Evolutionary conservation across 2,329 filamentous ascomycete species (phyloP).

Genomic region (Zymoseptoria tritici): DNA sequence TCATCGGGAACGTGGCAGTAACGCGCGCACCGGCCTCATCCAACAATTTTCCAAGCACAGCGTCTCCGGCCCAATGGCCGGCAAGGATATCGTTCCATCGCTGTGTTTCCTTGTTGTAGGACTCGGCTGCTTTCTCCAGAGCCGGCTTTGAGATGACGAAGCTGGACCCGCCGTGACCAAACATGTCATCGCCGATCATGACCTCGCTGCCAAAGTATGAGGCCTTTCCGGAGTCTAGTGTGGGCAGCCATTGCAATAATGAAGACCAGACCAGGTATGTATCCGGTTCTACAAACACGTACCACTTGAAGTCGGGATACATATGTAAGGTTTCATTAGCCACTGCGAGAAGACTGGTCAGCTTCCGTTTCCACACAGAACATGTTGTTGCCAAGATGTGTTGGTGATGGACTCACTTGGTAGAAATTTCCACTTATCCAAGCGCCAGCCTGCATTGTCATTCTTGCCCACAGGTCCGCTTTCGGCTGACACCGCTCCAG

Average conservation of each 20-base stretch:
- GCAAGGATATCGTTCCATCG: constrained; percentile 37
- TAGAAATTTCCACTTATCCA: constrained; percentile 48
- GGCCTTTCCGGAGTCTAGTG: constrained; percentile 42
- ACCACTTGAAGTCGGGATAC: constrained; percentile 48
- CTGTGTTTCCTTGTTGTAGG: constrained; percentile 36
- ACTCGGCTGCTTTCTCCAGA: constrained; percentile 24
- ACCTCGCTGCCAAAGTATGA: constrained; percentile 50
- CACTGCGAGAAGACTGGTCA: constrained; percentile 1
- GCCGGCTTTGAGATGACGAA: constrained; percentile 38
- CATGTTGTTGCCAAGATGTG: background rate
- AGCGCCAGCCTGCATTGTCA: constrained; percentile 28
- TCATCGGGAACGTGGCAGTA: constrained; percentile 35
- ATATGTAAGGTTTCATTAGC: constrained; percentile 24
- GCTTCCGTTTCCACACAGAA: background rate
- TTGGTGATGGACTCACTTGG: constrained; percentile 28
- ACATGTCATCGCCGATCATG: constrained; percentile 35
- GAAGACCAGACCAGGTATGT: constrained; percentile 51
- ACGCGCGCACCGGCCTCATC: constrained; percentile 37
- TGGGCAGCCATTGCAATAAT: constrained; percentile 46
- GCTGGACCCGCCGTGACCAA: constrained; percentile 38
- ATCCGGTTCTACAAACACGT: constrained; percentile 53
- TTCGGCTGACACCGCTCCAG: constrained; percentile 15
- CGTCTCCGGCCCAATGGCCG: constrained; percentile 48
- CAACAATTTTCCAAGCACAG: constrained; percentile 44
- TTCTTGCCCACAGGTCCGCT: constrained; percentile 20